phyloP scores from a whole-genome alignment of 768 basidiomycete genomes.

The Boletus eberwhitei region DNA sequence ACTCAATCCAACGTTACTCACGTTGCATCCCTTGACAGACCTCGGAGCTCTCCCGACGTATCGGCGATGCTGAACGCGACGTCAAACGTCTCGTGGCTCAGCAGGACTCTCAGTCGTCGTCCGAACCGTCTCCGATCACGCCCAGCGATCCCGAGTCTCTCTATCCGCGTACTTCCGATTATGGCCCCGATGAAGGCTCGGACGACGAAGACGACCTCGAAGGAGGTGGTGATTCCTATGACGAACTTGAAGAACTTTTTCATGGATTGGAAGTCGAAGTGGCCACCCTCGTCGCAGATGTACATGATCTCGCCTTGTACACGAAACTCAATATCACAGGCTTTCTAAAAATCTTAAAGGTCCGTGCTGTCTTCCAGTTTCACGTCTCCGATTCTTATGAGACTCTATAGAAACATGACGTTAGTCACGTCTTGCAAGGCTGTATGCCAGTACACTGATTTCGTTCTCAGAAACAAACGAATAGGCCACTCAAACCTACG shows the following conservation, averaged over 20 bases:
- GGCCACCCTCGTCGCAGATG: slow-evolving; percentile 89
- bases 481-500: slow-evolving; percentile 71
- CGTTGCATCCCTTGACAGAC: slow-evolving; percentile 44
- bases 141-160: slow-evolving; percentile 57
- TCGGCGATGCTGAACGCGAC: slow-evolving; percentile 76
- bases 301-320: slow-evolving; percentile 87
- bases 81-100: slow-evolving; percentile 74
- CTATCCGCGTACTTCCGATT: slow-evolving; percentile 38
- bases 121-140: slow-evolving; percentile 23
- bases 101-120: slow-evolving; percentile 34
- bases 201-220: slow-evolving; percentile 53
- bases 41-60: slow-evolving; percentile 75
- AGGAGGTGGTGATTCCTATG: slow-evolving; percentile 53
- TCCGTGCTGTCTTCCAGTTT: slow-evolving; percentile 26
- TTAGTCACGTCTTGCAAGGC: slow-evolving; percentile 32
- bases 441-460: slow-evolving; percentile 8
- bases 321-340: slow-evolving; percentile 98
- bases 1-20: neutral
- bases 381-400: slow-evolving; percentile 5
- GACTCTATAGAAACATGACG: slow-evolving; percentile 81
- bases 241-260: slow-evolving; percentile 83
- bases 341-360: slow-evolving; percentile 98
- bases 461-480: slow-evolving; percentile 82
- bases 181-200: slow-evolving; percentile 64
- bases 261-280: slow-evolving; percentile 90